Evolutionary conservation across 2,329 filamentous ascomycete genomes (phyloP), one percentile per base, ranked within the genome.

Genomic region (Septoria linicola): DNA sequence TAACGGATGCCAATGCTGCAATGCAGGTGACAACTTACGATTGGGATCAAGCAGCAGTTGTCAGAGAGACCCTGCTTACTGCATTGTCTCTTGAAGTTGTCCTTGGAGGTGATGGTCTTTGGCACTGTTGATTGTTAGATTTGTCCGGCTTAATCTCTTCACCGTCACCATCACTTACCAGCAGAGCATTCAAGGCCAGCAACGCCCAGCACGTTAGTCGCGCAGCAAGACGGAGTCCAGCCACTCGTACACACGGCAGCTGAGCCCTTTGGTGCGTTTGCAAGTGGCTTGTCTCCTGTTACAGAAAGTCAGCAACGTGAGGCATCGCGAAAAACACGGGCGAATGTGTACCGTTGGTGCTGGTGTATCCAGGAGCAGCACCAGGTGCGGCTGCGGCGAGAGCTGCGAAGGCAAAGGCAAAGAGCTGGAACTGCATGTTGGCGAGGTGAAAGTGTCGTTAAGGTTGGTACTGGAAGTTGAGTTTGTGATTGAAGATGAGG

Each of bases 191-290:
- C 40, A 14, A 42, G 40, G 13, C 40, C 21, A 27, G 40, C 40
- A 17, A 42, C 40, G n/a, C 40, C 40, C 8, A 42, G 40, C 7
- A 42, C 40, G 40, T 42, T 42, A 10, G 40, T 42, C 6, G 40
- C 40, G 21, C 40, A 42, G 20, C 40, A 42, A 10, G 23, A 20
- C 10, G 40, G 40, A 25, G 40, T 42, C 40, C 40, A 42, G 20
- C 40, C 40, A 3, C 3, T 4, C n/a, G 40, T 42, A 20, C 40
- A 42, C 10, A 42, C 40, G 23, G 8, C 10, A 3, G 23, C 40
- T 4, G 17, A 14, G 40, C 19, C 21, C 23, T 4, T 8, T 5
- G 40, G 19, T 10, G 40, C 13, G 13, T 8, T 8, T 5, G 37
- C 19, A 6, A 42, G 23, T 8, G 40, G 32, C 13, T n/a, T 17